Conservation (phyloP, 176 grass and related monocot genomes). For the Echinochloa phyllopogon region DNA sequence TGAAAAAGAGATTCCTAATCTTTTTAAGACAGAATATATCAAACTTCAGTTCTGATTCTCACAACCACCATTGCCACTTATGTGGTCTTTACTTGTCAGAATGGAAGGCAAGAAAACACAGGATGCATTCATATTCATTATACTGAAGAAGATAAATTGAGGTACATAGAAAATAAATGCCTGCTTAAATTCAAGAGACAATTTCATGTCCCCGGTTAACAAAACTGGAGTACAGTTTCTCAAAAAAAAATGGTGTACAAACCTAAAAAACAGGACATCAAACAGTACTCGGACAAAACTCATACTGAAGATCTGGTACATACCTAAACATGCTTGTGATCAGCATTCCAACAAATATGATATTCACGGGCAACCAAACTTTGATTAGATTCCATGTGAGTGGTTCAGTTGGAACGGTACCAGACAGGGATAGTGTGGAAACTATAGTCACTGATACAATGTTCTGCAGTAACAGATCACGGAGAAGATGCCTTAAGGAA, state of each 20-base stretch:
- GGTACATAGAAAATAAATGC: neutral
- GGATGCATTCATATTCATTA: constrained; percentile 2
- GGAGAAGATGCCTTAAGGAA: constrained; percentile 26
- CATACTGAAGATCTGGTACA: constrained; percentile 17
- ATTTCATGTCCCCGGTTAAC: neutral
- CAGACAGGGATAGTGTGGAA: constrained; percentile 63
- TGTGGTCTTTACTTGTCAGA: neutral
- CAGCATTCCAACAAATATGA: constrained; percentile 97
- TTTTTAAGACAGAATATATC: constrained; percentile 3
- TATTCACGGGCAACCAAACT: constrained; percentile 93
- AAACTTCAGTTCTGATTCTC: constrained; percentile 28
- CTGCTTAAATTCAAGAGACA: neutral
- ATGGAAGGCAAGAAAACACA: neutral
- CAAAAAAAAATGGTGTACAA: too few relatives aligned
- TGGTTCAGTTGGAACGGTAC: constrained; percentile 78
- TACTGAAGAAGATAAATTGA: neutral
- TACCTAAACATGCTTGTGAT: constrained; percentile 99
- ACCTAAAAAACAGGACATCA: constrained; percentile 7
- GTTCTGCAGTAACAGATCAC: constrained; percentile 73
- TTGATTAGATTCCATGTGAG: constrained; percentile 87
- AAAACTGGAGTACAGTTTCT: neutral
- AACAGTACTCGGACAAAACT: constrained; percentile 9
- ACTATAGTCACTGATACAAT: constrained; percentile 85
- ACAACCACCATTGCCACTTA: neutral
- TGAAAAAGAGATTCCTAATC: neutral